Base-by-base conservation (phyloP, 192 early-diverging fungal species). In the Lunasporangiospora selenospora region DNA sequence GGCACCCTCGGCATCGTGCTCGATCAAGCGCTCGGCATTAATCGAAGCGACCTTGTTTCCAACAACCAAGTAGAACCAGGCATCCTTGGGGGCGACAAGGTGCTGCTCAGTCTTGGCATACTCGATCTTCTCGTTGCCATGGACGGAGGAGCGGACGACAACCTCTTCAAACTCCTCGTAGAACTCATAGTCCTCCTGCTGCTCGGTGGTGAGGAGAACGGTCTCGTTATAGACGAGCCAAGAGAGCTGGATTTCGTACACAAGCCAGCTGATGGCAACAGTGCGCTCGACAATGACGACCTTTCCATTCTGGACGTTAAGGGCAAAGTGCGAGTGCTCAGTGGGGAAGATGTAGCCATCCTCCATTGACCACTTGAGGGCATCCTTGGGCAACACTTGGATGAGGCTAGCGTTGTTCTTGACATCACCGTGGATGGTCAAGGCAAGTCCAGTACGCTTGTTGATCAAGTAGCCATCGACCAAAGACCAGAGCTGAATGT, bases 391-490 rank as follows among this genome's bases (percentile, higher is more conserved):
- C 13, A 70, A 52, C 42, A 37, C 67, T 40, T 70, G 67, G 46
- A 70, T 33, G 4, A 70, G 44, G 23, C 53, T 58, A 15, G 58
- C 67, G 23, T 32, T 40, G 21, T 60, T 34, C 53, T 70, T 60
- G 36, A 53, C 58, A 34, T 70, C 73, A 18, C 44, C 50, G 48
- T 64, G 42, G 23, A 65, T 38, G 31, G 62, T 61, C 50, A 75
- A 36, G 32, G 62, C 56, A 43, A 75, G 49, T 30, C 73, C 73
- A 42, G 62, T 75, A 38, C 73, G 61, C 62, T 75, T 75, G 52
- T 75, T 75, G 40, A 75, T 75, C 57, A 75, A 36, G 58, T 75
- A 65, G 12, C 73, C 73, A 32, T 64, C 73, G 30, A 60, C 51
- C 33, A 59, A 57, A 11, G 62, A 47, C 73, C 73, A 75, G 37